These are phyloP conservation scores for Fusarium sp. DNA, from an alignment of 2,329 filamentous ascomycete species.

Conservation along the genomic window DNA sequence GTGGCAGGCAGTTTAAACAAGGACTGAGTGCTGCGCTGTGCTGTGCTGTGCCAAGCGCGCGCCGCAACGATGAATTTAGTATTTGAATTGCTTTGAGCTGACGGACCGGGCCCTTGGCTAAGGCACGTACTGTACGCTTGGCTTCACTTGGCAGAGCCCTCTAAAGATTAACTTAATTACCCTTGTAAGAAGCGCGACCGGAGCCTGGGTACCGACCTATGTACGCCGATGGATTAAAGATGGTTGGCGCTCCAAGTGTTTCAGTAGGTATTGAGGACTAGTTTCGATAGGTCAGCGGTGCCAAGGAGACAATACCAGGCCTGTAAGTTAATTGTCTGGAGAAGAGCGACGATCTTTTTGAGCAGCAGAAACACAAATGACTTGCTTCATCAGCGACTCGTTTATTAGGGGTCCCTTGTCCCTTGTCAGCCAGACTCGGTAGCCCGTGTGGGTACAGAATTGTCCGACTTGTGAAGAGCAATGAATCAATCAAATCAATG, in stretches of 20 bases:
- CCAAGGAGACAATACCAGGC: not conserved
- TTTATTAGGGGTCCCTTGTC: constrained; percentile 4
- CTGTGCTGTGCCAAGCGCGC: constrained; percentile 24
- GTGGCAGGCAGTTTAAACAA: constrained; percentile 21
- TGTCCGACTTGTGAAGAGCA: not conserved
- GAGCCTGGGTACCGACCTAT: constrained; percentile 21
- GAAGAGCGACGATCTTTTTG: not conserved
- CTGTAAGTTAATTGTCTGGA: not conserved
- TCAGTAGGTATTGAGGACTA: not conserved
- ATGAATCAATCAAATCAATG: not conserved
- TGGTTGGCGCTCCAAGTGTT: not conserved
- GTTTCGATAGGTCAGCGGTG: not conserved
- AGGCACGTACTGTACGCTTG: not conserved
- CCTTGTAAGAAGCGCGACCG: constrained; percentile 28
- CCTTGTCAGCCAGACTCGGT: constrained; percentile 8
- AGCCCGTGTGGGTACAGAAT: constrained; percentile 2
- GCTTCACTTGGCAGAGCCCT: constrained; percentile 33
- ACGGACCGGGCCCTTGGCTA: constrained; percentile 28
- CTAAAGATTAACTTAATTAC: constrained; percentile 14
- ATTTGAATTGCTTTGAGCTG: constrained; percentile 19
- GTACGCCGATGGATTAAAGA: not conserved
- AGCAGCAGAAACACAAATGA: not conserved
- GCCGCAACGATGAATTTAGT: constrained; percentile 14
- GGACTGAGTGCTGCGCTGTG: constrained; percentile 14
- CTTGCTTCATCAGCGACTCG: not conserved